Conservation (phyloP, 768 basidiomycete genomes). For the Leccinum longicurvipes region DNA sequence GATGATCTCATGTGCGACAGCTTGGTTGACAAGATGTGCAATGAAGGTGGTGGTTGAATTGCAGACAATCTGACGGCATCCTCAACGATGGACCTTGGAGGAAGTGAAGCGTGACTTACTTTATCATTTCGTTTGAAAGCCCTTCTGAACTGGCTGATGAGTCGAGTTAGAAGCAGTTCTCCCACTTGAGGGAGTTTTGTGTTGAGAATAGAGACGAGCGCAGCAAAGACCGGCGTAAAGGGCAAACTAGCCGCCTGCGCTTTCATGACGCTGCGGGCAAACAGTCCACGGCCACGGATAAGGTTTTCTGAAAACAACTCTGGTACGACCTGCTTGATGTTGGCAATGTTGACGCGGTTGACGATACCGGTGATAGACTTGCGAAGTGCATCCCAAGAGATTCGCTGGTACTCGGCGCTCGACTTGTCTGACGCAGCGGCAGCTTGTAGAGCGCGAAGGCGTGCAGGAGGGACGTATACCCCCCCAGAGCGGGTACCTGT, state of each 20-base stretch:
- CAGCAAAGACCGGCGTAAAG: slow-evolving; percentile 96
- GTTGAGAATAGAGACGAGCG: slow-evolving; percentile 91
- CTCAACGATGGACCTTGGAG: not conserved
- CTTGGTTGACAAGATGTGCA: slow-evolving; percentile 90
- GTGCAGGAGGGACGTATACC: slow-evolving; percentile 94
- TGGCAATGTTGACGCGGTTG: slow-evolving; percentile 95
- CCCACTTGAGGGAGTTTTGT: slow-evolving; percentile 96
- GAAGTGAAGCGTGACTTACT: slow-evolving; percentile 42
- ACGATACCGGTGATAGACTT: slow-evolving; percentile 99
- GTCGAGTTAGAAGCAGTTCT: slow-evolving; percentile 81
- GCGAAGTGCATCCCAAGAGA: slow-evolving; percentile 96
- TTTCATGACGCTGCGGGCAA: slow-evolving; percentile 94
- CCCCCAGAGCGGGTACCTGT: slow-evolving; percentile 82
- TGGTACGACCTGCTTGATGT: slow-evolving; percentile 92
- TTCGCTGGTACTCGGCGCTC: slow-evolving; percentile 85
- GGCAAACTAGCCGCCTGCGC: slow-evolving; percentile 96
- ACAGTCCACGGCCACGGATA: slow-evolving; percentile 88
- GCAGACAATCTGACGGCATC: slow-evolving; percentile 71
- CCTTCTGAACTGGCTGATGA: slow-evolving; percentile 93
- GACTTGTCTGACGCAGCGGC: slow-evolving; percentile 81
- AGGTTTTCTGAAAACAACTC: slow-evolving; percentile 94
- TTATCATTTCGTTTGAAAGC: slow-evolving; percentile 98
- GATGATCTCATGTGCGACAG: slow-evolving; percentile 89
- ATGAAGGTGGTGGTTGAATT: slow-evolving; percentile 90
- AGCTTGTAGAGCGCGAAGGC: slow-evolving; percentile 83